These are phyloP conservation scores for Dothistroma pini DNA, from an alignment of 2,329 filamentous ascomycete species.

Conservation along the genomic window DNA sequence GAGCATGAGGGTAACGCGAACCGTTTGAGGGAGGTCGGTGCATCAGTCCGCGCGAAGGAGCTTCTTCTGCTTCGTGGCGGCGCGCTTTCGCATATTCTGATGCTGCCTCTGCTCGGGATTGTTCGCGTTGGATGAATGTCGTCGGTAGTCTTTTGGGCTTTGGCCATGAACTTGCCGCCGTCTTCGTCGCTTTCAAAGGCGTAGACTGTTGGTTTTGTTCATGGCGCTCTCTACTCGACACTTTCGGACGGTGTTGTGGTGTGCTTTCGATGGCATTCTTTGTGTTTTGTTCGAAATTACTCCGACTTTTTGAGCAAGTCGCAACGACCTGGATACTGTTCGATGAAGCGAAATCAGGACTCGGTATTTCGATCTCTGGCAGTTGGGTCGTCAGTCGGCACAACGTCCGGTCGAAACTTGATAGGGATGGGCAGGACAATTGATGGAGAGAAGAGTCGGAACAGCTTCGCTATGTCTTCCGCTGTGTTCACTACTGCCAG, in stretches of 20 bases:
- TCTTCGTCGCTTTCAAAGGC: background rate
- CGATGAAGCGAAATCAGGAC: background rate
- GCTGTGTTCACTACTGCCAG: too few species aligned
- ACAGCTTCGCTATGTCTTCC: background rate
- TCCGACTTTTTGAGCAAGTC: background rate
- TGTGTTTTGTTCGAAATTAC: background rate
- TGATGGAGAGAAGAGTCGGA: background rate
- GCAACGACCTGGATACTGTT: background rate
- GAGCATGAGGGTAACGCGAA: background rate
- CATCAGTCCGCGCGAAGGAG: background rate
- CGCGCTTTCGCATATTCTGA: background rate
- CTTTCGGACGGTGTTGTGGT: background rate
- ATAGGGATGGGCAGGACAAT: background rate
- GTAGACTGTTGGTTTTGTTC: background rate
- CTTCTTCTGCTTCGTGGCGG: background rate
- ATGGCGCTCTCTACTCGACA: background rate
- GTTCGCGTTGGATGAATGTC: background rate
- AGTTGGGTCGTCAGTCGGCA: background rate
- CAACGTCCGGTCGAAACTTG: background rate
- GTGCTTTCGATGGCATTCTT: background rate
- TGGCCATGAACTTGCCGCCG: background rate
- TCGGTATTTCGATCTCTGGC: constrained; percentile 1
- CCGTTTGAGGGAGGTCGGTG: background rate
- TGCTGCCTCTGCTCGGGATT: background rate
- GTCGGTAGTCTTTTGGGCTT: background rate